These are phyloP conservation scores for Phialophora tarda DNA, from an alignment of 2,329 filamentous ascomycete species.

Conservation along the genomic window DNA sequence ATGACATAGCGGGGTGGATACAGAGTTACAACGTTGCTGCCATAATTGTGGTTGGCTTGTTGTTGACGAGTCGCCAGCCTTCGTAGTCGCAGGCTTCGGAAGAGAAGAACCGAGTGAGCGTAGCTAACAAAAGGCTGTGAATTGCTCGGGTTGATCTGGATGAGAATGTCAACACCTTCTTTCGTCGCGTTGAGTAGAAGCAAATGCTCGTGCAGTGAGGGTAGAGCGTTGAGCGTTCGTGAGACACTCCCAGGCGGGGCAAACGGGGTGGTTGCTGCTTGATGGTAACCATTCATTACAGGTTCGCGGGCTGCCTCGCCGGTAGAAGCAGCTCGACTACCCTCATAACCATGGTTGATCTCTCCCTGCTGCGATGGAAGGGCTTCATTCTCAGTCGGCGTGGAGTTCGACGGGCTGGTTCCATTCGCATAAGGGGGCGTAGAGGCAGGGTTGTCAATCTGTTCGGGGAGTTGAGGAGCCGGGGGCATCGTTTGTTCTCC, in stretches of 20 bases:
- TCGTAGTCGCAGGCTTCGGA: conserved; percentile 35
- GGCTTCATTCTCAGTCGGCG: conserved; percentile 9
- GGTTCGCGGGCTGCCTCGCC: conserved; percentile 1
- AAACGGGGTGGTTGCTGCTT: conserved; percentile 3
- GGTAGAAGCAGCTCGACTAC: not conserved
- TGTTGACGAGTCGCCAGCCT: conserved; percentile 31
- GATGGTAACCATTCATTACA: conserved; percentile 22
- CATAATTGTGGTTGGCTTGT: conserved; percentile 13
- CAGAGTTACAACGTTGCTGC: conserved; percentile 32
- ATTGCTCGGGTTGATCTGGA: conserved; percentile 32
- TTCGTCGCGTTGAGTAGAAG: conserved; percentile 35
- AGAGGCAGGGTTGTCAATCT: not conserved
- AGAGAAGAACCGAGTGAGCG: conserved; percentile 33
- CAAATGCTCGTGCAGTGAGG: conserved; percentile 36
- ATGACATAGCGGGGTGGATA: conserved; percentile 34
- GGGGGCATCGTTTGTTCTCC: not conserved
- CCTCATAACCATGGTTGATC: not conserved
- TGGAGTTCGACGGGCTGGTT: conserved; percentile 7
- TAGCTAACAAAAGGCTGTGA: conserved; percentile 33
- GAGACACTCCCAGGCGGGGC: conserved; percentile 9
- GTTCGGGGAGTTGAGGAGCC: not conserved
- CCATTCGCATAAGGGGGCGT: conserved; percentile 13
- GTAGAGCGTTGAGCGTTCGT: conserved; percentile 24
- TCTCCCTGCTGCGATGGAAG: conserved; percentile 1
- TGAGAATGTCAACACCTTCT: conserved; percentile 33